Conservation (phyloP, 2,329 filamentous ascomycete genomes). For the Teratosphaeria viscida region DNA sequence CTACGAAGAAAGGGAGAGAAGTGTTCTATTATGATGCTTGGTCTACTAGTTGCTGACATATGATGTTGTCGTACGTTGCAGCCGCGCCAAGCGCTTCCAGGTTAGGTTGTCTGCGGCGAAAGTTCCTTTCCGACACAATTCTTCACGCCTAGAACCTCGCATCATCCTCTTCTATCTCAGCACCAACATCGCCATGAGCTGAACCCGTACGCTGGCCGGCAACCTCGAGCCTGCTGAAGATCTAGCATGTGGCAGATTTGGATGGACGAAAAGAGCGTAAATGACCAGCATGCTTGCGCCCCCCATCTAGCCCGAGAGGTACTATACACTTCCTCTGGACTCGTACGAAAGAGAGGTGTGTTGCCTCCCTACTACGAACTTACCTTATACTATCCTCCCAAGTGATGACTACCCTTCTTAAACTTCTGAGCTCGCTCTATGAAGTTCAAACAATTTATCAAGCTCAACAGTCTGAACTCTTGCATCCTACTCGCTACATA, state of each 20-base stretch:
- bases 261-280: neutral
- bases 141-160: neutral
- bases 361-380: neutral
- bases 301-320: too few species aligned
- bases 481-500: neutral
- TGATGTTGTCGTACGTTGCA: neutral
- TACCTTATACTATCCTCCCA: neutral
- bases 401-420: slow-evolving; percentile 3
- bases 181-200: neutral
- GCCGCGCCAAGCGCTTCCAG: neutral
- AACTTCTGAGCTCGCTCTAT: slow-evolving; percentile 13
- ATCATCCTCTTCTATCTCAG: neutral
- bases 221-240: neutral
- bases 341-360: neutral
- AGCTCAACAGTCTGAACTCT: slow-evolving; percentile 46
- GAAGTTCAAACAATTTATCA: slow-evolving; percentile 28
- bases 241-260: neutral
- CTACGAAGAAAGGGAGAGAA: neutral
- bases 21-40: neutral
- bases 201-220: neutral
- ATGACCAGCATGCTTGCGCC: too few species aligned
- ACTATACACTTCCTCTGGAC: neutral
- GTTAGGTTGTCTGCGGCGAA: neutral
- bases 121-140: neutral
- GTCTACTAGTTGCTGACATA: neutral